A percentile compares a stretch with the other conserved stretches of the same genome.
phyloP scores from a whole-genome alignment of 495 filamentous ascomycete genomes.

The Xylaria nigripes region DNA sequence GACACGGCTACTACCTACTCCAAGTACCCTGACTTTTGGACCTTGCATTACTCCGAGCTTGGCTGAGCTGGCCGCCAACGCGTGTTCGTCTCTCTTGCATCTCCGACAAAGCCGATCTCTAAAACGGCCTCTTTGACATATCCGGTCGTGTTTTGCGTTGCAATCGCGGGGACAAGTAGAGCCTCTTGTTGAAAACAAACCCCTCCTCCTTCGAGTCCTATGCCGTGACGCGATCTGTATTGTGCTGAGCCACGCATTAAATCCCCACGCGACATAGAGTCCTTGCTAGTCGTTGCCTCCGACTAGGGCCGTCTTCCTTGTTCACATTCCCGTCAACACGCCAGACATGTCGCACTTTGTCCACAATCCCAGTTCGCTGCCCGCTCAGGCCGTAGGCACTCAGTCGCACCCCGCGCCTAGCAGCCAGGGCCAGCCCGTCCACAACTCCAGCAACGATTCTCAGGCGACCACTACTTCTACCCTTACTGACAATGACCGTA shows the following conservation, averaged over 20 bases:
- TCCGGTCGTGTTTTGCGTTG: not conserved
- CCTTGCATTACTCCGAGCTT: constrained; percentile 3
- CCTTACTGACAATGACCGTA: constrained; percentile 34
- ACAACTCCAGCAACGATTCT: constrained; percentile 34
- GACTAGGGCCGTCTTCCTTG: not conserved
- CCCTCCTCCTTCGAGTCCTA: not conserved
- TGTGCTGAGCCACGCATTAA: not conserved
- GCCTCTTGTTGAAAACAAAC: not conserved
- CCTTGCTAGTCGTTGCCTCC: not conserved
- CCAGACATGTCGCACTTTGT: constrained; percentile 14
- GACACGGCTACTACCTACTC: not conserved
- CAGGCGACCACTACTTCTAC: constrained; percentile 33
- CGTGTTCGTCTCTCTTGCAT: constrained; percentile 6
- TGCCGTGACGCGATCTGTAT: constrained; percentile 8
- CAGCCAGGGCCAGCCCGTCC: constrained; percentile 18
- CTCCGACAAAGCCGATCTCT: constrained; percentile 1
- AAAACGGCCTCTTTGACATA: not conserved
- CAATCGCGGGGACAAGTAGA: not conserved
- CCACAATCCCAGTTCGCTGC: constrained; percentile 1
- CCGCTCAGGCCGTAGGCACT: not conserved
- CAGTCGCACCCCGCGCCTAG: constrained; percentile 11
- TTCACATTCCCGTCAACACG: constrained; percentile 3
- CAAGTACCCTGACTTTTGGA: not conserved
- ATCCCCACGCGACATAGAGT: constrained; percentile 7
- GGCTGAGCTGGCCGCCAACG: constrained; percentile 12